phyloP scores from a whole-genome alignment of 139 green algal species.

The Medakamo hakoo region DNA sequence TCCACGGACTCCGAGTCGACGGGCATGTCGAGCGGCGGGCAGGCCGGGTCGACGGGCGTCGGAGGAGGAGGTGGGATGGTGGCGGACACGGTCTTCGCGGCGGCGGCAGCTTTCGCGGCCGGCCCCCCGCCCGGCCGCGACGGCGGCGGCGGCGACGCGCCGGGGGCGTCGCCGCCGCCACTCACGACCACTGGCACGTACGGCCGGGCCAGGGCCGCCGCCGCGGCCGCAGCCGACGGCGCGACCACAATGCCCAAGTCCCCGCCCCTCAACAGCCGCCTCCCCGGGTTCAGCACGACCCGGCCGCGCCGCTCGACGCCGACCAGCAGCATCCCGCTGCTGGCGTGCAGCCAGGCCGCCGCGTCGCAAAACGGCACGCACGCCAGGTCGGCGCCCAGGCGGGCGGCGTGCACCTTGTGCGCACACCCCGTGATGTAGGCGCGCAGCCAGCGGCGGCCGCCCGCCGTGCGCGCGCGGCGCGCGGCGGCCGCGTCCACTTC shows the following conservation, averaged over 20 bases:
- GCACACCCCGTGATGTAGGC: conserved; percentile 57
- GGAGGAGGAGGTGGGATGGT: background rate
- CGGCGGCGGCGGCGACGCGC: background rate
- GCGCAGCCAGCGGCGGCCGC: conserved; percentile 50
- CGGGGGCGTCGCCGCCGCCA: too few relatives aligned
- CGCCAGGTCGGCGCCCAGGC: conserved; percentile 4
- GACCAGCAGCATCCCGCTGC: conserved; percentile 6
- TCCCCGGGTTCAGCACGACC: conserved; percentile 23
- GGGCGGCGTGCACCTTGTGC: conserved; percentile 19
- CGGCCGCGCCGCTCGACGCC: conserved; percentile 4
- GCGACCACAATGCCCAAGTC: conserved; percentile 22
- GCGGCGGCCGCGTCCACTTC: conserved; percentile 13
- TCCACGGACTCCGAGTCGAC: background rate
- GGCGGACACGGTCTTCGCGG: background rate
- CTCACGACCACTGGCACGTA: conserved; percentile 9
- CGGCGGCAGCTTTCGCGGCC: background rate
- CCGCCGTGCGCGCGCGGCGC: conserved; percentile 19
- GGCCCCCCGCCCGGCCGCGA: background rate
- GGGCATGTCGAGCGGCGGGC: too few relatives aligned
- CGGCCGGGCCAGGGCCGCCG: conserved; percentile 4
- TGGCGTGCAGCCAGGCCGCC: conserved; percentile 27
- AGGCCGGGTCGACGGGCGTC: background rate
- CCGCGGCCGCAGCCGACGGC: conserved; percentile 5
- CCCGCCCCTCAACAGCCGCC: conserved; percentile 4
- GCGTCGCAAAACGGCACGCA: conserved; percentile 16